Evolutionary conservation across 2,329 filamentous ascomycete species (phyloP).

Genomic region (Trichoderma lentiforme): DNA sequence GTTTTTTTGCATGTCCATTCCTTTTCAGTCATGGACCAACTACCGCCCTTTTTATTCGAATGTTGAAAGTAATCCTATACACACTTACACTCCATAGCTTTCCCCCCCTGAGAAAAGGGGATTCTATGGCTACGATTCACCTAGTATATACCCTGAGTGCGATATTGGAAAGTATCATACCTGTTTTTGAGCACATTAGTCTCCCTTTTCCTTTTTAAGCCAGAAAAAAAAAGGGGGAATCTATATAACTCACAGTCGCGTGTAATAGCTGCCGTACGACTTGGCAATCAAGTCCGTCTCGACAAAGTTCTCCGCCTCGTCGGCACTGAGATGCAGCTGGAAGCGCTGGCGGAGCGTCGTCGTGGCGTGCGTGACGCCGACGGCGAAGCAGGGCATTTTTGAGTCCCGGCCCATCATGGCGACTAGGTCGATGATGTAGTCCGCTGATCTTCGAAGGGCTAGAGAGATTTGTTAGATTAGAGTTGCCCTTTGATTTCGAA

Average conservation of each 20-base stretch:
- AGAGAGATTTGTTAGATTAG: conserved; percentile 19
- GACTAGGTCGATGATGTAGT: conserved; percentile 77
- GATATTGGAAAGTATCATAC: conserved; percentile 84
- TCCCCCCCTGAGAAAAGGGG: neutral
- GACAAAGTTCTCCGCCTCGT: conserved; percentile 78
- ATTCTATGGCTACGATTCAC: neutral
- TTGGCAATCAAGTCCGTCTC: conserved; percentile 76
- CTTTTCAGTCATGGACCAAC: neutral
- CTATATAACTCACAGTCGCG: conserved; percentile 62
- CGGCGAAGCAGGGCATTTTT: conserved; percentile 80
- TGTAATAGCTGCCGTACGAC: conserved; percentile 83
- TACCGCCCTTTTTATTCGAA: neutral
- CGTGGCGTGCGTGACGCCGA: conserved; percentile 69
- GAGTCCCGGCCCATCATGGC: conserved; percentile 81
- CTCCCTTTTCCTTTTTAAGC: neutral
- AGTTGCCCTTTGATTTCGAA: neutral
- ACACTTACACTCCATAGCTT: neutral
- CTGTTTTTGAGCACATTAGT: conserved; percentile 37
- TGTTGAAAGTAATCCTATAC: neutral
- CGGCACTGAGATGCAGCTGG: conserved; percentile 76
- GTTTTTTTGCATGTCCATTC: neutral
- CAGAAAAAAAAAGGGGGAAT: neutral
- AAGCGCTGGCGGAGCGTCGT: conserved; percentile 69
- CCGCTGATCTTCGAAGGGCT: conserved; percentile 74
- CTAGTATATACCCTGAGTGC: conserved; percentile 83